Evolutionary conservation across 164 flowering plant species (phyloP), one percentile per base, ranked within the genome.

Genomic region (Piper longum): DNA sequence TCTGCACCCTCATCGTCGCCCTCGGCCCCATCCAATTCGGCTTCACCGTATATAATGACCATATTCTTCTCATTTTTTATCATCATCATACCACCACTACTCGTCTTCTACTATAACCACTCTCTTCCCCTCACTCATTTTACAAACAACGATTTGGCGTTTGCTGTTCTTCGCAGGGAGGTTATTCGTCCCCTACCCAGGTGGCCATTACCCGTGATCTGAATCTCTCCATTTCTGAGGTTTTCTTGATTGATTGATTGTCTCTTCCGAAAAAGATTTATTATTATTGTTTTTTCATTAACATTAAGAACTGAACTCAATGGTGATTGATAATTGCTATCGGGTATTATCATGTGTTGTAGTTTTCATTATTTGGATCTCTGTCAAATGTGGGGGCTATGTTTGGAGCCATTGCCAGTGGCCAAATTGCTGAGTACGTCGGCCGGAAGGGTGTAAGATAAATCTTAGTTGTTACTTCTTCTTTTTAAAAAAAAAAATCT

Each of bases 1-100:
- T 78, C 17, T 92, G 98, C 68, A 96, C 91, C 59, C 78, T 82
- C 64, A 83, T 92, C 66, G 96, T 86, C 58, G 89, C 95, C 41
- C 65, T 92, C 54, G 95, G 98, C 43, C 96, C 96, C 0, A 82
- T 92, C 72, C 98, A 92, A 63, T 89, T 86, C 68, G 98, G 98
- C 4, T 92, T 86, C 79, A 89, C 96, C 4, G 96, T 89, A 75
- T 48, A 48, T 41, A 56, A 42, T 26, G 0, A 55, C 36, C 3
- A 3, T 48, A 36, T 67, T 48, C 43, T 41, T 5, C 43, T 11
- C 54, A 48, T 43, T 4, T 59, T 40, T 18, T 18, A 16, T 13
- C 59, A 18, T 48, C 3, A 57, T 52, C 8, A 26, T 51, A 2
- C 54, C 41, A 9, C 41, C 54, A 48, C 14, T 9, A 13, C 54